Percentiles rank a stretch among this genome's conserved stretches.
phyloP scores from a whole-genome alignment of 495 filamentous ascomycete species.

The Astrothelium macrocarpum region DNA sequence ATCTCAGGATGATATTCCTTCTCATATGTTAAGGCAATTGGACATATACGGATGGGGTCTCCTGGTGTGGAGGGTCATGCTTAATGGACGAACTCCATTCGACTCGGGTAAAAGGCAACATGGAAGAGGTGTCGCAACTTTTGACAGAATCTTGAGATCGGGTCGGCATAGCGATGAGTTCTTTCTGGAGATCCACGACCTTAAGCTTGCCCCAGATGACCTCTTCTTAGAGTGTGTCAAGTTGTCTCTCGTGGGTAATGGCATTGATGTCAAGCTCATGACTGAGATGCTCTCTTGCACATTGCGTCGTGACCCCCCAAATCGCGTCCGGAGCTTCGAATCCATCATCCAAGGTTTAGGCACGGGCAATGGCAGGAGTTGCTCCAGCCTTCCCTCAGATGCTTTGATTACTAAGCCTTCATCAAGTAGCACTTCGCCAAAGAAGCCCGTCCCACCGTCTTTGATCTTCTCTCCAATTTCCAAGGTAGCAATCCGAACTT shows the following conservation, averaged over 20 bases:
- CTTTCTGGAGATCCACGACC: not conserved
- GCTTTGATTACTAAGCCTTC: not conserved
- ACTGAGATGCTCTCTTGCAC: not conserved
- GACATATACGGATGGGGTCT: not conserved
- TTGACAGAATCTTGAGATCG: not conserved
- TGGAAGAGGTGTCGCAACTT: not conserved
- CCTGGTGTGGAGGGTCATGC: not conserved
- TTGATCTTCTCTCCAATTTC: not conserved
- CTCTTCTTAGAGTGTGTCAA: not conserved
- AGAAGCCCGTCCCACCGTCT: not conserved
- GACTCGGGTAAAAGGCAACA: not conserved
- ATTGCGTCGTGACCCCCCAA: not conserved
- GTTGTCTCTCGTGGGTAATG: not conserved
- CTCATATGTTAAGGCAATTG: not conserved
- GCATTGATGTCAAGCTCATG: not conserved
- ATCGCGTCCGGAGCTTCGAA: not conserved
- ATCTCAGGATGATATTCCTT: not conserved
- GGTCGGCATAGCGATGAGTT: not conserved
- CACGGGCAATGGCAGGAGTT: no score
- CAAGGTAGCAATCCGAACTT: not conserved
- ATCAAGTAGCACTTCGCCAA: not conserved
- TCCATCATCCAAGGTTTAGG: not conserved
- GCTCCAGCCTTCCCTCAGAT: no score
- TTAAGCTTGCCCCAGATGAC: not conserved
- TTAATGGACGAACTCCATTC: not conserved